A percentile compares a stretch with the other conserved stretches of the same genome.
These are phyloP conservation scores for Microbotryomycetes sp. DNA, from an alignment of 1,284 basidiomycete species.

Conservation along the genomic window DNA sequence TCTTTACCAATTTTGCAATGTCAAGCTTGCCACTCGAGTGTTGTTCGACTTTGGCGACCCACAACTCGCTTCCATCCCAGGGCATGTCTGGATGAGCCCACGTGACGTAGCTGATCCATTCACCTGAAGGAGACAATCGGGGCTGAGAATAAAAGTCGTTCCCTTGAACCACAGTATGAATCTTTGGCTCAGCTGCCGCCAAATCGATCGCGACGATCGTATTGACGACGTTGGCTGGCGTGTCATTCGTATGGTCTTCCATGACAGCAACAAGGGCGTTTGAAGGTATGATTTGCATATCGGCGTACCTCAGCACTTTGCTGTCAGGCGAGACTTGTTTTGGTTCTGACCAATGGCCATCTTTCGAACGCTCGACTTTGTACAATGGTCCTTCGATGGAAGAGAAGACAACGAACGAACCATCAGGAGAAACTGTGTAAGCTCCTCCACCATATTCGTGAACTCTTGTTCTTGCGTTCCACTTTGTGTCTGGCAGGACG, in stretches of 20 bases:
- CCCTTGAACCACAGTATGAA: constrained; percentile 47
- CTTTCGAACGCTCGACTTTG: constrained; percentile 45
- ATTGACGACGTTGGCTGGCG: constrained; percentile 54
- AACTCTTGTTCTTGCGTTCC: constrained; percentile 56
- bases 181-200: constrained; percentile 15
- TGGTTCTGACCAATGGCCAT: constrained; percentile 43
- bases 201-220: constrained; percentile 55
- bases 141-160: constrained; percentile 61
- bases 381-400: constrained; percentile 51
- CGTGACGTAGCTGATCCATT: constrained; percentile 58
- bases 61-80: constrained; percentile 63
- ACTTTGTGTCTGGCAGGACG: constrained; percentile 49
- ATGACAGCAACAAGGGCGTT: constrained; percentile 53
- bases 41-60: constrained; percentile 43
- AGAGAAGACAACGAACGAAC: constrained; percentile 53
- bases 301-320: constrained; percentile 54
- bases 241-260: constrained; percentile 61
- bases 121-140: constrained; percentile 60
- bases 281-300: constrained; percentile 42
- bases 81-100: constrained; percentile 74
- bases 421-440: constrained; percentile 50
- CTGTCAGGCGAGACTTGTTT: constrained; percentile 58
- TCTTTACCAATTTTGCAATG: not conserved
- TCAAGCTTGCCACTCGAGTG: constrained; percentile 6
- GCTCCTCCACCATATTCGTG: constrained; percentile 54